Base-by-base conservation (phyloP, 768 basidiomycete species). In the Tephrocybe sp. region DNA sequence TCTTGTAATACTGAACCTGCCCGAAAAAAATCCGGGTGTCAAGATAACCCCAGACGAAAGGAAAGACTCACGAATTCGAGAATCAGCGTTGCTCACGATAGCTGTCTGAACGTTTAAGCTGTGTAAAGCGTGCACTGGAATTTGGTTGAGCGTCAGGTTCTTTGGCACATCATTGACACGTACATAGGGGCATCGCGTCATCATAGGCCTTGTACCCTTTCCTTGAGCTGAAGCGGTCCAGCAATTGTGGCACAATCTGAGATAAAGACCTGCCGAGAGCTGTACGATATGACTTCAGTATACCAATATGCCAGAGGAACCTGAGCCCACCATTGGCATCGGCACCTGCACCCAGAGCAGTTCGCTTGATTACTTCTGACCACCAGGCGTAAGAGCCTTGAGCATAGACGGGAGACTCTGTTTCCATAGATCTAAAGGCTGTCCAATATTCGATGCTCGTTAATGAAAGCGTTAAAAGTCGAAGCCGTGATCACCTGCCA, bases 271-370 rank as follows among this genome's bases (percentile, higher is more conserved):
- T 60, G 50, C 83, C 74, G 10, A 92, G 76, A 16, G 64, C 87
- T 89, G 52, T 16, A 12, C 13, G 35, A 49, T 46, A 30, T 31
- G 23, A 33, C 12, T 7, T 23, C 35, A 30, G 31, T 12, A 41
- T 26, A 33, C n/a, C 5, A 19, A 31, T 30, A 39, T 13, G 5
- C 5, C 17, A 48, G 23, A 0, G 23, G 9, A 19, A n/a, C n/a
- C 11, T 14, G 31, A 20, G 48, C 71, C 54, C 53, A 84, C 85
- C 76, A 59, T 70, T 62, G 42, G 76, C 63, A 65, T 85, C 72
- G 3, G 83, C 89, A 1, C 87, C 88, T 38, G 89, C 87, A 3
- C 83, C 87, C 2, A 89, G 65, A 14, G 89, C 89, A 33, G 90
- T 92, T 51, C 79, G 69, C 50, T 72, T 73, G 54, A 92, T 84